Evolutionary conservation across 768 basidiomycete genomes (phyloP).

Genomic region (Pulveroboletus sp.): DNA sequence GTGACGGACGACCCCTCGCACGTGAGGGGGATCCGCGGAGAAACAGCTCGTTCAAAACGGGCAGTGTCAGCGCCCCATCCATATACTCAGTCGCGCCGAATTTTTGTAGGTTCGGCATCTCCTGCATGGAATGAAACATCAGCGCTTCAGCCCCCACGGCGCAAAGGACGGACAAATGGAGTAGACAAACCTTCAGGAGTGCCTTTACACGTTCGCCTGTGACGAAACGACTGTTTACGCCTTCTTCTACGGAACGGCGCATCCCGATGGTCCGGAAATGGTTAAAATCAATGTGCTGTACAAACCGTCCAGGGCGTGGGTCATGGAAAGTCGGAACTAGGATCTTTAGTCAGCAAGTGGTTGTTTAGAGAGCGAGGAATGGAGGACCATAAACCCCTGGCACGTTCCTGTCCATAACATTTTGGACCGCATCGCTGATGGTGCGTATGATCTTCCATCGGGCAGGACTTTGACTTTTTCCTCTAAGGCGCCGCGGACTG

Average conservation of each 20-base stretch:
- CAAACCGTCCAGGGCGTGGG: slow-evolving; percentile 73
- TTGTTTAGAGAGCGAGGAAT: slow-evolving; percentile 1
- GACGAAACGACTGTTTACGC: slow-evolving; percentile 87
- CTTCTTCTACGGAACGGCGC: slow-evolving; percentile 88
- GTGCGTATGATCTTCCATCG: slow-evolving; percentile 81
- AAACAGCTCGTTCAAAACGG: slow-evolving; percentile 87
- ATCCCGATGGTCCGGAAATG: slow-evolving; percentile 98
- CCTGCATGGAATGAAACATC: slow-evolving; percentile 42
- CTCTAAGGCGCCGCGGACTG: slow-evolving; percentile 70
- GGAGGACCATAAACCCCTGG: slow-evolving; percentile 69
- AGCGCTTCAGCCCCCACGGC: slow-evolving; percentile 5
- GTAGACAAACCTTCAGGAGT: slow-evolving; percentile 62
- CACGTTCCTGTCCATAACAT: slow-evolving; percentile 58
- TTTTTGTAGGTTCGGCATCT: slow-evolving; percentile 79
- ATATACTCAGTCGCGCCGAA: slow-evolving; percentile 99
- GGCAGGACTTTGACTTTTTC: slow-evolving; percentile 78
- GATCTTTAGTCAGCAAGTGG: slow-evolving; percentile 2
- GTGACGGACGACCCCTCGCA: slow-evolving; percentile 63
- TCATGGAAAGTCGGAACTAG: slow-evolving; percentile 69
- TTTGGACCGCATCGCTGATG: slow-evolving; percentile 76
- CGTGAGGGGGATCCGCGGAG: slow-evolving; percentile 77
- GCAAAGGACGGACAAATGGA: slow-evolving; percentile 2
- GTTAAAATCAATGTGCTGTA: slow-evolving; percentile 89
- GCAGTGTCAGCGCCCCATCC: slow-evolving; percentile 85
- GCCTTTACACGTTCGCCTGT: slow-evolving; percentile 83